A percentile compares a stretch with the other conserved stretches of the same genome.
These are phyloP conservation scores for Leishmania tropica DNA, from an alignment of 208 protist species.

Conservation along the genomic window DNA sequence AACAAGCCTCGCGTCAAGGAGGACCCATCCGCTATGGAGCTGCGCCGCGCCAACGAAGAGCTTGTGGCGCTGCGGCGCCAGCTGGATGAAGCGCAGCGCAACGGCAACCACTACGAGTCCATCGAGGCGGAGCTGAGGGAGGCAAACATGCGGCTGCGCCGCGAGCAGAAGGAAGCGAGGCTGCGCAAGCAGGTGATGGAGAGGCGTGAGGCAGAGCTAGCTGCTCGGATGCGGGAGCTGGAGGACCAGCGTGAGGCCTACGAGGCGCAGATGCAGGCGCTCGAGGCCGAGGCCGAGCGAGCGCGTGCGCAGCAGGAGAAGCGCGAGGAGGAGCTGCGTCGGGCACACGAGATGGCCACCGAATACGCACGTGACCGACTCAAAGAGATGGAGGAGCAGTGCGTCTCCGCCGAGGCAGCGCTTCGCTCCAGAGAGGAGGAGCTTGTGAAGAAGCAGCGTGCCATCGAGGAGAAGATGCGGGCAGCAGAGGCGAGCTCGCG, in stretches of 20 bases:
- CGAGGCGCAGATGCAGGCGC: conserved; percentile 60
- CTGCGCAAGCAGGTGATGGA: conserved; percentile 51
- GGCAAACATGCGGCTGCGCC: conserved; percentile 49
- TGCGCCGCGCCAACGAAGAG: conserved; percentile 75
- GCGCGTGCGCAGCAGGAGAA: conserved; percentile 44
- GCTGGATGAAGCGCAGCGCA: conserved; percentile 51
- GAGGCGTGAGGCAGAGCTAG: conserved; percentile 59
- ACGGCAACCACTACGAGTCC: conserved; percentile 37
- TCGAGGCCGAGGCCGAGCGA: conserved; percentile 66
- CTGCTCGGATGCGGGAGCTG: conserved; percentile 45
- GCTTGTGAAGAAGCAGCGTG: conserved; percentile 41
- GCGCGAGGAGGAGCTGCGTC: conserved; percentile 53
- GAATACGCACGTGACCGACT: conserved; percentile 39
- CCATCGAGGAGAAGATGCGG: conserved; percentile 52
- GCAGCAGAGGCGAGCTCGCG: conserved; percentile 44
- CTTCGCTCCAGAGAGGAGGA: conserved; percentile 54
- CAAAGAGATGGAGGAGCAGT: conserved; percentile 60
- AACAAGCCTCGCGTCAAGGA: conserved; percentile 79
- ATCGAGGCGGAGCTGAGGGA: conserved; percentile 54
- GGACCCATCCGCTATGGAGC: conserved; percentile 77
- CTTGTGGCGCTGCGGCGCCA: conserved; percentile 50
- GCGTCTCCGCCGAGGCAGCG: conserved; percentile 40
- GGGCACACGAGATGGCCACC: conserved; percentile 35
- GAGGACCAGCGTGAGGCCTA: conserved; percentile 68
- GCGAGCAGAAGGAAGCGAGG: conserved; percentile 54